These are phyloP conservation scores for Penicillium ucsense DNA, from an alignment of 495 filamentous ascomycete species.

Conservation along the genomic window DNA sequence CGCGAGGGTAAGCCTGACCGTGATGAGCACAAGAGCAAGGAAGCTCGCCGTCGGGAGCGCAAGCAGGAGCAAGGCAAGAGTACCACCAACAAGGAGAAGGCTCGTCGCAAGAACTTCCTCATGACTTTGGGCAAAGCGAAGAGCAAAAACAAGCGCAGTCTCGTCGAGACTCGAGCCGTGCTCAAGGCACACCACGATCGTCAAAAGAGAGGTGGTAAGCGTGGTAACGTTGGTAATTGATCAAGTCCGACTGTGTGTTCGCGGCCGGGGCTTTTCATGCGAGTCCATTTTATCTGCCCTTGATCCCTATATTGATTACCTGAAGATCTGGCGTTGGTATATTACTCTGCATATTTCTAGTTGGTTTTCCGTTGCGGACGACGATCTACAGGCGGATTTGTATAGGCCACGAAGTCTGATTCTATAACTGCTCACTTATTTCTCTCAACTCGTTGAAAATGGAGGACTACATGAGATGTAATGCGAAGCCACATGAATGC, in stretches of 20 bases:
- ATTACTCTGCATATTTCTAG: too few relatives aligned
- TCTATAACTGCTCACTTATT: too few relatives aligned
- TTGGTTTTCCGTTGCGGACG: too few relatives aligned
- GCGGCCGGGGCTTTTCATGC: too few relatives aligned
- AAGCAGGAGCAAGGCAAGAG: constrained; percentile 84
- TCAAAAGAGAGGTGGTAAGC: constrained; percentile 73
- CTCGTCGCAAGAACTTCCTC: constrained; percentile 89
- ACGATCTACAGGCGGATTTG: too few relatives aligned
- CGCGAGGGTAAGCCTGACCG: constrained; percentile 64
- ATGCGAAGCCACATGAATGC: too few relatives aligned
- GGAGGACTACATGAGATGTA: too few relatives aligned
- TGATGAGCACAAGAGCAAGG: constrained; percentile 69
- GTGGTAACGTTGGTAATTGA: constrained; percentile 50
- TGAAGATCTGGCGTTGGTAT: too few relatives aligned
- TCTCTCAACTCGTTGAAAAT: too few relatives aligned
- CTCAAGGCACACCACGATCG: constrained; percentile 75
- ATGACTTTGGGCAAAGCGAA: constrained; percentile 96
- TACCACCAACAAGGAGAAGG: constrained; percentile 96
- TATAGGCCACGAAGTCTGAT: too few relatives aligned
- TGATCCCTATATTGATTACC: too few relatives aligned
- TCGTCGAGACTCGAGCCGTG: constrained; percentile 68
- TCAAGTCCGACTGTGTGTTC: neutral
- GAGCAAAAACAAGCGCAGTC: constrained; percentile 83
- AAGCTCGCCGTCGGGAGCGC: constrained; percentile 69
- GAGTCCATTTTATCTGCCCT: too few relatives aligned